These are phyloP conservation scores for Margaritispora aquatica DNA, from an alignment of 495 filamentous ascomycete genomes.

Conservation along the genomic window DNA sequence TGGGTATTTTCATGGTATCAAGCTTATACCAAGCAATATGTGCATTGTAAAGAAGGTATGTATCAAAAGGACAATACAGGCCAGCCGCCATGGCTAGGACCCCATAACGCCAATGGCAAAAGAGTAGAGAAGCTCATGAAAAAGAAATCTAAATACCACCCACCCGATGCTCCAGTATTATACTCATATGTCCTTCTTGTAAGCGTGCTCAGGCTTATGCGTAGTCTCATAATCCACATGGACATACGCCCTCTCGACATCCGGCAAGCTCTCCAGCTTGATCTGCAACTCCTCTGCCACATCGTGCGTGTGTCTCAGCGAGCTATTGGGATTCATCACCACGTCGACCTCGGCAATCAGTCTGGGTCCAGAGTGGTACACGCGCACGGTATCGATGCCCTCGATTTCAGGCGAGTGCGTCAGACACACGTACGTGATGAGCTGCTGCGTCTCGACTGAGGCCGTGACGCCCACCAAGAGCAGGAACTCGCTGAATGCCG, in stretches of 20 bases:
- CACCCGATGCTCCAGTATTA: neutral
- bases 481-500: constrained; percentile 85
- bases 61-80: neutral
- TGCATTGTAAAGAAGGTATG: neutral
- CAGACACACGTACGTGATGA: constrained; percentile 95
- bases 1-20: neutral
- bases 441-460: constrained; percentile 76
- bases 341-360: constrained; percentile 88
- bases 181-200: constrained; percentile 46
- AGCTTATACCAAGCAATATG: neutral
- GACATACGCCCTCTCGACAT: constrained; percentile 92
- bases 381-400: constrained; percentile 89
- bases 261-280: constrained; percentile 86
- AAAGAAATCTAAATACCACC: neutral
- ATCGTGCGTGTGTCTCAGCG: constrained; percentile 79
- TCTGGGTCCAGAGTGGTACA: constrained; percentile 85
- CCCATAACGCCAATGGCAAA: neutral
- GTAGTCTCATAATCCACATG: constrained; percentile 97
- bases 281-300: constrained; percentile 91
- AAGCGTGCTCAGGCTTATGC: constrained; percentile 76
- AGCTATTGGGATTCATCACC: constrained; percentile 67
- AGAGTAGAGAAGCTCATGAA: neutral
- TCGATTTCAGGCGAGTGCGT: constrained; percentile 78
- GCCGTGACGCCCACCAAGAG: constrained; percentile 86
- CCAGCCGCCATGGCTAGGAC: neutral